Evolutionary conservation across 768 basidiomycete species (phyloP).

Genomic region (Scleroderma citrinum): DNA sequence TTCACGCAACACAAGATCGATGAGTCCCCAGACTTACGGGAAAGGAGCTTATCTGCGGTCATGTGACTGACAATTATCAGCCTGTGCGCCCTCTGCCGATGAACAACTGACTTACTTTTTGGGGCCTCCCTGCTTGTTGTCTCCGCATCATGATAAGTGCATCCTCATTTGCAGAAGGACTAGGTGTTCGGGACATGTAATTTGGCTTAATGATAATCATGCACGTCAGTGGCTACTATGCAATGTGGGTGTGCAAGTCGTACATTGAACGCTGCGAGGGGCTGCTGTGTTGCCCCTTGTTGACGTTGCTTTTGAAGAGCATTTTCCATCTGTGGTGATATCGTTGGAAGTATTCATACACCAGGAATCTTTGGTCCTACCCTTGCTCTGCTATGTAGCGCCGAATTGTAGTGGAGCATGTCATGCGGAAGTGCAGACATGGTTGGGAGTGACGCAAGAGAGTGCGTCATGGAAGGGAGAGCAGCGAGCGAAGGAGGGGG

Average conservation of each 20-base stretch:
- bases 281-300: slow-evolving; percentile 13
- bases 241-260: slow-evolving; percentile 2
- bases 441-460: slow-evolving; percentile 24
- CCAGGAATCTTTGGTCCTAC: slow-evolving; percentile 6
- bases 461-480: slow-evolving; percentile 29
- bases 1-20: slow-evolving; percentile 16
- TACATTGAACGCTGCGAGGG: slow-evolving; percentile 20
- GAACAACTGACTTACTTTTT: slow-evolving; percentile 11
- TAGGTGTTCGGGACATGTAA: slow-evolving; percentile 26
- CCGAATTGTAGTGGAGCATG: slow-evolving; percentile 28
- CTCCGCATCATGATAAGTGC: slow-evolving; percentile 28
- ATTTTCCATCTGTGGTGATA: slow-evolving; percentile 23
- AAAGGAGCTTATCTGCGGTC: slow-evolving; percentile 22
- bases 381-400: slow-evolving; percentile 26
- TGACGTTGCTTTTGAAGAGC: slow-evolving; percentile 26
- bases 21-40: slow-evolving; percentile 7
- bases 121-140: slow-evolving; percentile 21
- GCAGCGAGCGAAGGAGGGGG: slow-evolving; percentile 24
- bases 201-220: slow-evolving; percentile 16
- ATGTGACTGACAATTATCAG: slow-evolving; percentile 23
- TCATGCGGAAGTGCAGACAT: slow-evolving; percentile 27
- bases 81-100: background rate
- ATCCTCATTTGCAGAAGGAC: slow-evolving; percentile 27
- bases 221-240: slow-evolving; percentile 4
- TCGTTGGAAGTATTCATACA: slow-evolving; percentile 4